Conservation (phyloP, 805 yeast genomes). For the Suhomyces pyralidae region DNA sequence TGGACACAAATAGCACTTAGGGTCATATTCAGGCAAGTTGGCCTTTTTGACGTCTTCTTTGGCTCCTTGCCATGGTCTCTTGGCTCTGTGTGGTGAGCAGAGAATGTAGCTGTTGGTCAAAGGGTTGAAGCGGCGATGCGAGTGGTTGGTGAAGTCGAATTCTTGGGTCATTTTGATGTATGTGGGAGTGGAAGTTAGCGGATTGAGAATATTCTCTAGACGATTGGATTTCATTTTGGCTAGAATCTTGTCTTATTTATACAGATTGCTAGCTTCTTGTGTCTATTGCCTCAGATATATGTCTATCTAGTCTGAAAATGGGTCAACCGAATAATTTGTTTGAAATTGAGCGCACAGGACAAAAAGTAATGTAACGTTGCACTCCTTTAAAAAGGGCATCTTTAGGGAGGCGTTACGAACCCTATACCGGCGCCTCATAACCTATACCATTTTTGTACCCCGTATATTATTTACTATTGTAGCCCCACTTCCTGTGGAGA, state of each 20-base stretch:
- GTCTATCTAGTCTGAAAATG: not conserved
- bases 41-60: constrained; percentile 48
- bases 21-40: constrained; percentile 54
- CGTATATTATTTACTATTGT: not conserved
- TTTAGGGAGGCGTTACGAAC: not conserved
- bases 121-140: constrained; percentile 71
- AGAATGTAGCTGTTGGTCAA: constrained; percentile 65
- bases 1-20: constrained; percentile 69
- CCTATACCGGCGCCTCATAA: not conserved
- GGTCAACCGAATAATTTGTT: not conserved
- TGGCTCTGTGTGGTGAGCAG: constrained; percentile 74
- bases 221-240: constrained; percentile 5
- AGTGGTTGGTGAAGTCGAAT: constrained; percentile 53
- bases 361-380: not conserved
- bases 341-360: not conserved
- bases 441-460: not conserved
- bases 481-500: not conserved
- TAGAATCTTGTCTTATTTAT: not conserved
- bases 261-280: not conserved
- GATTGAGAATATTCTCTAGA: constrained; percentile 20
- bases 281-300: not conserved
- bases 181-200: constrained; percentile 17
- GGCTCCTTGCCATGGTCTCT: constrained; percentile 81
- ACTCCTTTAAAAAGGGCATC: not conserved
- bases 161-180: constrained; percentile 2